phyloP scores from a whole-genome alignment of 2,329 filamentous ascomycete genomes.

The Phaeomoniella chlamydospora region DNA sequence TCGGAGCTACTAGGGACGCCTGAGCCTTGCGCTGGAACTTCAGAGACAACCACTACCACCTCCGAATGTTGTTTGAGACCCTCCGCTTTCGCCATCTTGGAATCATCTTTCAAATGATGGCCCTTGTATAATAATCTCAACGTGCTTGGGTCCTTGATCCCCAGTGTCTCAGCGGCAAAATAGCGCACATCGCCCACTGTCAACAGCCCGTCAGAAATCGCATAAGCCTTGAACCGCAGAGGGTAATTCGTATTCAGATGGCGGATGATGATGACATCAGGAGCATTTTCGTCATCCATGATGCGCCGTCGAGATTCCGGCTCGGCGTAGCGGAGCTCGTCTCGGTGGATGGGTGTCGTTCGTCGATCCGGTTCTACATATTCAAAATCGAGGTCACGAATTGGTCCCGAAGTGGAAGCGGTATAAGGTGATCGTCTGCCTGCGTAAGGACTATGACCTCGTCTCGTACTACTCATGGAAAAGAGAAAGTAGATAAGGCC shows the following conservation, averaged over 20 bases:
- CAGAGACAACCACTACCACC: slow-evolving; percentile 29
- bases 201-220: slow-evolving; percentile 29
- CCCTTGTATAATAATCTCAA: slow-evolving; percentile 33
- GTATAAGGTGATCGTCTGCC: slow-evolving; percentile 1
- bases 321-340: slow-evolving; percentile 1
- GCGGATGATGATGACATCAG: slow-evolving; percentile 27
- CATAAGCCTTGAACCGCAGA: slow-evolving; percentile 29
- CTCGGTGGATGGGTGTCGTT: slow-evolving; percentile 2
- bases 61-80: slow-evolving; percentile 33
- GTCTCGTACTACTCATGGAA: slow-evolving; percentile 9
- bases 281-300: slow-evolving; percentile 16
- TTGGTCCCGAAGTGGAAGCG: background rate
- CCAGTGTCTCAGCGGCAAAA: slow-evolving; percentile 21
- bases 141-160: slow-evolving; percentile 18
- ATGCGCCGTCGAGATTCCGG: background rate
- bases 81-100: slow-evolving; percentile 22
- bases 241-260: slow-evolving; percentile 26
- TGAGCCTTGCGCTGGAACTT: slow-evolving; percentile 11
- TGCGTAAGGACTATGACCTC: slow-evolving; percentile 2
- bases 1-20: background rate
- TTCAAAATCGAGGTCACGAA: slow-evolving; percentile 7
- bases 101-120: slow-evolving; percentile 25
- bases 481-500: slow-evolving; percentile 10
- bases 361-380: slow-evolving; percentile 10
- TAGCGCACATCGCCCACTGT: slow-evolving; percentile 25